These are phyloP conservation scores for Skeletonema grethae DNA, from an alignment of 108 stramenopile species.

Conservation along the genomic window DNA sequence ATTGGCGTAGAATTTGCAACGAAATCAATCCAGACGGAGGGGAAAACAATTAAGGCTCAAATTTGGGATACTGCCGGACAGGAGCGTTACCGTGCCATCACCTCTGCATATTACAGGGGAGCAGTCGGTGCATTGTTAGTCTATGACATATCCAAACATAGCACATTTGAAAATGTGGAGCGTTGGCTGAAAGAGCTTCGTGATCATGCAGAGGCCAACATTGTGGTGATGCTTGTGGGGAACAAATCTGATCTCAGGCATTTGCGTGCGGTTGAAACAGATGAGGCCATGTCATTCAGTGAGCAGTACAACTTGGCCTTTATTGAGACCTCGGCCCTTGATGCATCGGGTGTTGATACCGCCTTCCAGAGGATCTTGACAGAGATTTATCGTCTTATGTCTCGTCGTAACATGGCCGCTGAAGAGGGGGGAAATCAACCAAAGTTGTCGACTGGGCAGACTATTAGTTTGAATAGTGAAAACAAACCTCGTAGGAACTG, in stretches of 20 bases:
- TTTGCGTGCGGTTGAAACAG: constrained; percentile 95
- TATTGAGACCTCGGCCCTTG: constrained; percentile 97
- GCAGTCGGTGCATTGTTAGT: constrained; percentile 93
- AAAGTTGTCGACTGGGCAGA: constrained; percentile 75
- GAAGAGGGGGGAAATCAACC: constrained; percentile 74
- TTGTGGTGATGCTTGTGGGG: constrained; percentile 99
- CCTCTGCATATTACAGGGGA: constrained; percentile 93
- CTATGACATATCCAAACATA: constrained; percentile 98
- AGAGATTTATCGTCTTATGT: constrained; percentile 90
- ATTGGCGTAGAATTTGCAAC: constrained; percentile 99
- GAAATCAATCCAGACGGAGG: constrained; percentile 92
- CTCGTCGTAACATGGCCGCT: constrained; percentile 81
- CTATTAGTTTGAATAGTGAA: constrained; percentile 69
- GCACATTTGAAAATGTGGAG: constrained; percentile 98
- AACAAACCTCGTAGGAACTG: constrained; percentile 40
- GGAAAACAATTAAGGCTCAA: constrained; percentile 96
- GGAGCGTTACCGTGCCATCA: constrained; percentile 97
- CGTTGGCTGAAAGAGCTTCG: constrained; percentile 99
- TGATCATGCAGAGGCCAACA: constrained; percentile 98
- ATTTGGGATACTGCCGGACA: constrained; percentile 99
- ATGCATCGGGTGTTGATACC: constrained; percentile 94
- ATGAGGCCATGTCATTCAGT: constrained; percentile 97
- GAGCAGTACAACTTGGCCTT: constrained; percentile 99
- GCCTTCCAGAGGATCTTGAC: constrained; percentile 98
- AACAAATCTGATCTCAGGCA: constrained; percentile 97